Conservation (phyloP, 2,329 filamentous ascomycete species). For the Iodosphaeria phyllophila region DNA sequence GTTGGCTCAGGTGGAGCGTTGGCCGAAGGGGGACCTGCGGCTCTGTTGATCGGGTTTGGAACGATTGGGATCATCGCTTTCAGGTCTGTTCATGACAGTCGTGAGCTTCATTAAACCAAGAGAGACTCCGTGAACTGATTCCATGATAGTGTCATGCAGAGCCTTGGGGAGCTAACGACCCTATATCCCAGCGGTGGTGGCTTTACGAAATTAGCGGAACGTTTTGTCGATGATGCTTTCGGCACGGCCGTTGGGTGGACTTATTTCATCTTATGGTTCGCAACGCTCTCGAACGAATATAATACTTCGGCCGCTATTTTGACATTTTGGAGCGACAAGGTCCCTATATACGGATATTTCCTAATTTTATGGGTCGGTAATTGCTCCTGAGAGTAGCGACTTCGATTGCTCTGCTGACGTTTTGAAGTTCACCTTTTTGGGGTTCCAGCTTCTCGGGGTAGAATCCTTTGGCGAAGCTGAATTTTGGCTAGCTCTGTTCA, state of each 20-base stretch:
- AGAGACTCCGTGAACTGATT: background rate
- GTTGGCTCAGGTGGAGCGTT: slow-evolving; percentile 55
- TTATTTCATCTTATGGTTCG: slow-evolving; percentile 50
- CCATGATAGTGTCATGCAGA: slow-evolving; percentile 42
- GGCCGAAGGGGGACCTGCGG: slow-evolving; percentile 48
- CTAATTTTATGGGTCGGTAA: slow-evolving; percentile 47
- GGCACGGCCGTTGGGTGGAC: slow-evolving; percentile 54
- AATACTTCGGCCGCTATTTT: slow-evolving; percentile 50
- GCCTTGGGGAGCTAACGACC: slow-evolving; percentile 55
- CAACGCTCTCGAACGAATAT: slow-evolving; percentile 51
- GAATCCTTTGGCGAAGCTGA: slow-evolving; percentile 63
- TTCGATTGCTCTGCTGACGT: slow-evolving; percentile 1
- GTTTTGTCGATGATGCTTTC: slow-evolving; percentile 54
- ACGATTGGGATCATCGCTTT: slow-evolving; percentile 50
- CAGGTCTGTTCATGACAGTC: too few relatives aligned
- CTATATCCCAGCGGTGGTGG: slow-evolving; percentile 53
- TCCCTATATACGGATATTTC: slow-evolving; percentile 49
- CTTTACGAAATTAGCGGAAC: slow-evolving; percentile 50
- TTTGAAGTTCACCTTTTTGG: slow-evolving; percentile 33
- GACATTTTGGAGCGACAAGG: slow-evolving; percentile 42
- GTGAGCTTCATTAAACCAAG: too few relatives aligned
- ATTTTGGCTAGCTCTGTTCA: slow-evolving; percentile 60
- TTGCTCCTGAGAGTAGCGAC: background rate
- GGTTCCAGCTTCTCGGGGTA: slow-evolving; percentile 52
- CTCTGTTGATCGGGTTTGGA: slow-evolving; percentile 54